Evolutionary conservation across 768 basidiomycete species (phyloP).

Genomic region (Amanita muscaria): DNA sequence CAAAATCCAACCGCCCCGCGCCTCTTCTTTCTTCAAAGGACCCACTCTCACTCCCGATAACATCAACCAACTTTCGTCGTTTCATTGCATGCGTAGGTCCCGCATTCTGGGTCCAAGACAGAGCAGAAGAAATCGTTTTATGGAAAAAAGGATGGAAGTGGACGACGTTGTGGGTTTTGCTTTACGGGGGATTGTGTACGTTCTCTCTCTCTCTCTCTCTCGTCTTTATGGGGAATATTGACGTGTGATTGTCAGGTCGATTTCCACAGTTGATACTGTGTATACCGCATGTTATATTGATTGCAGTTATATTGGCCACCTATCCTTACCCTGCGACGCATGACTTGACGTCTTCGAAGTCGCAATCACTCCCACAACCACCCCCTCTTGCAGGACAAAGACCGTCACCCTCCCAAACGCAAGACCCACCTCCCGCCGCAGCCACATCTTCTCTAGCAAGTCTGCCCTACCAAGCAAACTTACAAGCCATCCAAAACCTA

Average conservation of each 20-base stretch:
- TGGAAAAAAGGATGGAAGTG: conserved; percentile 74
- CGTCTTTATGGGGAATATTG: not conserved
- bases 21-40: conserved; percentile 50
- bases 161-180: conserved; percentile 67
- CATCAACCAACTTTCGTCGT: conserved; percentile 71
- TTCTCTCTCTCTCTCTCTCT: conserved; percentile 11
- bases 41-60: conserved; percentile 68
- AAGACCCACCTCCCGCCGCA: conserved; percentile 23
- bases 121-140: conserved; percentile 74
- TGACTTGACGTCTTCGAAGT: no score
- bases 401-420: no score
- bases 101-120: conserved; percentile 85
- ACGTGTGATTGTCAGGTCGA: conserved; percentile 44
- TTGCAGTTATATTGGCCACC: conserved; percentile 57
- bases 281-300: conserved; percentile 53
- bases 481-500: conserved; percentile 86
- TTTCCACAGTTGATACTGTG: conserved; percentile 67
- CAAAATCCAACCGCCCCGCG: no score
- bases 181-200: conserved; percentile 76
- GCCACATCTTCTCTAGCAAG: conserved; percentile 48
- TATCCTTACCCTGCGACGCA: conserved; percentile 52
- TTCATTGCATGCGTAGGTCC: conserved; percentile 72
- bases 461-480: conserved; percentile 77
- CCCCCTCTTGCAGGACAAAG: no score
- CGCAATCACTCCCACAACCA: no score